These are phyloP conservation scores for Exophiala aquamarina DNA, from an alignment of 2,329 filamentous ascomycete genomes.

Conservation along the genomic window DNA sequence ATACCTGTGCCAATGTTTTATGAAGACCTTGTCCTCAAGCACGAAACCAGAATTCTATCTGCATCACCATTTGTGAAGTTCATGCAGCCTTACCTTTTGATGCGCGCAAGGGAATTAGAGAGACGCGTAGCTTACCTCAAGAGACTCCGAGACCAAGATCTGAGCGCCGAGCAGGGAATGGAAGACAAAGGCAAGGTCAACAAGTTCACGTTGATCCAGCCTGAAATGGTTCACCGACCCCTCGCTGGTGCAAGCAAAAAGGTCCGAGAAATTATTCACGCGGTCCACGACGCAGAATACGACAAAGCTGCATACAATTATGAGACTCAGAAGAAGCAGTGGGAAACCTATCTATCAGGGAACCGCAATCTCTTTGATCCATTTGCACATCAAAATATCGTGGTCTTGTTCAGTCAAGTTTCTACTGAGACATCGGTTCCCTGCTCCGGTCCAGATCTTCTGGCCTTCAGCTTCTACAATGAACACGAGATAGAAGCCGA, in stretches of 20 bases:
- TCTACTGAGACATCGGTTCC: constrained; percentile 93
- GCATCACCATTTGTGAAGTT: constrained; percentile 97
- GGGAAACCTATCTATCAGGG: constrained; percentile 91
- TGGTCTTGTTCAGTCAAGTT: constrained; percentile 88
- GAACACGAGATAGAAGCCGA: constrained; percentile 73
- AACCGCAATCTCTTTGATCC: constrained; percentile 91
- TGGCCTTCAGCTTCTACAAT: constrained; percentile 90
- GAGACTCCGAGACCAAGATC: constrained; percentile 71
- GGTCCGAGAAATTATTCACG: constrained; percentile 89
- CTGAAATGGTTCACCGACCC: constrained; percentile 89
- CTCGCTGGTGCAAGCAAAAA: constrained; percentile 78
- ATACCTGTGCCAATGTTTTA: constrained; percentile 88
- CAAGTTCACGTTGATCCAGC: constrained; percentile 86
- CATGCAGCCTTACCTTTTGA: constrained; percentile 86
- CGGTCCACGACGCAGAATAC: constrained; percentile 94
- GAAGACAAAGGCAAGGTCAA: constrained; percentile 65
- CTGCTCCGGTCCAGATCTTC: constrained; percentile 85
- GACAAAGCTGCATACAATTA: constrained; percentile 94
- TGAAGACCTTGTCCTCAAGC: constrained; percentile 90
- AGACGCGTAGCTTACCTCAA: constrained; percentile 78
- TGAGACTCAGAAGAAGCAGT: constrained; percentile 88
- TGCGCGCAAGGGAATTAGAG: constrained; percentile 89
- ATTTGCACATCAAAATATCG: constrained; percentile 93
- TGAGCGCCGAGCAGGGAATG: constrained; percentile 42
- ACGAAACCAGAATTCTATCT: constrained; percentile 89